These are phyloP conservation scores for Suillus subaureus DNA, from an alignment of 768 basidiomycete genomes.

Conservation along the genomic window DNA sequence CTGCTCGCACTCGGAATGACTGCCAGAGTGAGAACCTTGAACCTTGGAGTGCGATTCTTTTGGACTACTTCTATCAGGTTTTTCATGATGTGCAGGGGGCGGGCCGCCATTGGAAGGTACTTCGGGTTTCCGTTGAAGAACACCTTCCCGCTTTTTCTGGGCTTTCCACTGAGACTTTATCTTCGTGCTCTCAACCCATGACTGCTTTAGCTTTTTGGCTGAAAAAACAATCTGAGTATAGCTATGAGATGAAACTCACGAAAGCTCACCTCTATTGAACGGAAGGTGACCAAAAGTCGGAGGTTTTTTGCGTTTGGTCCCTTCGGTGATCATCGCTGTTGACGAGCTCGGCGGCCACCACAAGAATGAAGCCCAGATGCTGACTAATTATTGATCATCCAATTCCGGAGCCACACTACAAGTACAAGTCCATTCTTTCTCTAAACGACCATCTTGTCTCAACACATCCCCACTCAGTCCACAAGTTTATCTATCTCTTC, in stretches of 20 bases:
- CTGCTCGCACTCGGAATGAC: conserved; percentile 2
- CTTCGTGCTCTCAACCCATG: conserved; percentile 78
- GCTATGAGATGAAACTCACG: not conserved
- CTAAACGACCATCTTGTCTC: conserved; percentile 33
- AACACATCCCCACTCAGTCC: conserved; percentile 47
- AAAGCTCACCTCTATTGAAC: conserved; percentile 53
- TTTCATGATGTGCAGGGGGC: conserved; percentile 3
- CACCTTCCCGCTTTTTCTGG: conserved; percentile 58
- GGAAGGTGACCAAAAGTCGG: conserved; percentile 75
- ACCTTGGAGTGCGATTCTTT: not conserved
- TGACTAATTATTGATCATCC: conserved; percentile 22
- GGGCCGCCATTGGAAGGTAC: not conserved
- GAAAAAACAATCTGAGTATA: conserved; percentile 14
- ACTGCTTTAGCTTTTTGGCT: conserved; percentile 83
- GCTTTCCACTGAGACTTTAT: conserved; percentile 79
- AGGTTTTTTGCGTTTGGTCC: conserved; percentile 48
- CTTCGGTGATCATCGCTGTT: conserved; percentile 12
- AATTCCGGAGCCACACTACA: conserved; percentile 20
- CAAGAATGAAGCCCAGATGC: conserved; percentile 2
- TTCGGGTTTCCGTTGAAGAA: conserved; percentile 19
- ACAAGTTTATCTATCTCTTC: conserved; percentile 42
- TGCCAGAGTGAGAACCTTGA: not conserved
- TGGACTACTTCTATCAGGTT: not conserved
- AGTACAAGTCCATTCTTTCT: conserved; percentile 15
- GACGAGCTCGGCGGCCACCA: conserved; percentile 27